Conservation (phyloP, 2,329 filamentous ascomycete species). For the Colletotrichum costaricense region DNA sequence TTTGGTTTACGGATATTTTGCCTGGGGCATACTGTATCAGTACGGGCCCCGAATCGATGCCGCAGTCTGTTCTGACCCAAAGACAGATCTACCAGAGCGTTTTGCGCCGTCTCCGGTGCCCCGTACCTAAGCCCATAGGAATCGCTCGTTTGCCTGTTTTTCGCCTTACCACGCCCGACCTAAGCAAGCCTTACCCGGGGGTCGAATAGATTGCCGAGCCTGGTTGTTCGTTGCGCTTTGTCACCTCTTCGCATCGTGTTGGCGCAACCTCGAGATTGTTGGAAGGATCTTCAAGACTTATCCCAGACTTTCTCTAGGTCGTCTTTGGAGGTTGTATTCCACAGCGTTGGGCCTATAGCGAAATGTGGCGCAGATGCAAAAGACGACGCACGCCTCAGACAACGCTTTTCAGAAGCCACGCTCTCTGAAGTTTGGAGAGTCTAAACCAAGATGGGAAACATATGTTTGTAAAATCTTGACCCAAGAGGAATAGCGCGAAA, state of each 20-base stretch:
- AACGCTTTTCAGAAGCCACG: background rate
- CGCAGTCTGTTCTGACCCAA: constrained; percentile 18
- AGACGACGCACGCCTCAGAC: constrained; percentile 15
- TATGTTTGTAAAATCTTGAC: background rate
- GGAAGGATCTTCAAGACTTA: background rate
- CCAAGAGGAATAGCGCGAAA: background rate
- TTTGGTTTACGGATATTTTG: background rate
- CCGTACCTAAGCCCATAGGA: constrained; percentile 21
- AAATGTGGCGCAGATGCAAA: constrained; percentile 20
- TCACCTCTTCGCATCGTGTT: background rate
- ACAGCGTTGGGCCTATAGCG: background rate
- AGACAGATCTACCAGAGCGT: constrained; percentile 16
- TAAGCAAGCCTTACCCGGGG: constrained; percentile 17
- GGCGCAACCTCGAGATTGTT: background rate
- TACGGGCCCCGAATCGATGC: background rate
- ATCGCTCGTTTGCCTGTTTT: background rate
- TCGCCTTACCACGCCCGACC: constrained; percentile 1
- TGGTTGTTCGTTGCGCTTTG: background rate
- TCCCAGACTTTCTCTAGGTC: background rate
- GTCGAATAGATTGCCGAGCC: constrained; percentile 15
- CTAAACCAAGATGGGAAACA: constrained; percentile 11
- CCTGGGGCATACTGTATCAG: background rate
- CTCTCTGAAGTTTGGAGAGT: background rate
- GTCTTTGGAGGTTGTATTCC: background rate
- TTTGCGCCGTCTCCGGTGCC: background rate